Percentiles rank a stretch among this genome's conserved stretches.
phyloP scores from a whole-genome alignment of 1,139 yeast species.

The Saccharomyces hybrid region DNA sequence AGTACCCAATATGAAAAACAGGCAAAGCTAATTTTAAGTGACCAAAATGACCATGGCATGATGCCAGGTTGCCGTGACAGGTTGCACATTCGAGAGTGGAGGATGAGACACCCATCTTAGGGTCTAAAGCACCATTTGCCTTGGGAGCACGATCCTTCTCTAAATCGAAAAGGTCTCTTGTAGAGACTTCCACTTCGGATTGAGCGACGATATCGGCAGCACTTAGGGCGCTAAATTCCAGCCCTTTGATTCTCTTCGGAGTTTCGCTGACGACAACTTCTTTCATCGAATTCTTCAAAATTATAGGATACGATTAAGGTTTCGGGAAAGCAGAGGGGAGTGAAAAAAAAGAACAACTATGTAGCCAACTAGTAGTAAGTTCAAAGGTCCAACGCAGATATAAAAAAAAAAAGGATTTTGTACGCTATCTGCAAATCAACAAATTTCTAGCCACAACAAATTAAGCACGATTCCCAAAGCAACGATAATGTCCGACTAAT shows the following conservation, averaged over 20 bases:
- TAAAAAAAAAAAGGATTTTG: neutral
- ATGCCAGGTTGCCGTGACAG: conserved; percentile 85
- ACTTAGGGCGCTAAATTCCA: conserved; percentile 90
- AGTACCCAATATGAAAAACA: conserved; percentile 95
- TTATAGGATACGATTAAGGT: neutral
- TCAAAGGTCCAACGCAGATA: neutral
- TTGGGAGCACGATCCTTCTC: conserved; percentile 80
- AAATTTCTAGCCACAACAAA: neutral
- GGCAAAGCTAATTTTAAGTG: conserved; percentile 89
- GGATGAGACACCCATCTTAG: conserved; percentile 92
- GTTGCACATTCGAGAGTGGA: conserved; percentile 79
- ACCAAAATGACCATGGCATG: conserved; percentile 98
- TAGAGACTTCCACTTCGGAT: conserved; percentile 87
- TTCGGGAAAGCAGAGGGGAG: neutral
- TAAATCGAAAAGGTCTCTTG: conserved; percentile 86
- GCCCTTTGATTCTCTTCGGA: conserved; percentile 84
- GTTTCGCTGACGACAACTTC: conserved; percentile 56
- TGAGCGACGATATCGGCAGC: conserved; percentile 89
- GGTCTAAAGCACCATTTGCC: conserved; percentile 80
- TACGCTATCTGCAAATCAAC: neutral
- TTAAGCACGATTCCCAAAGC: neutral
- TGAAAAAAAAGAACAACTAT: neutral
- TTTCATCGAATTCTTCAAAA: conserved; percentile 22
- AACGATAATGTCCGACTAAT: neutral
- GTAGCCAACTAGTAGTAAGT: neutral